phyloP scores from a whole-genome alignment of 805 yeast genomes.

The Hagleromyces aurorensis region DNA sequence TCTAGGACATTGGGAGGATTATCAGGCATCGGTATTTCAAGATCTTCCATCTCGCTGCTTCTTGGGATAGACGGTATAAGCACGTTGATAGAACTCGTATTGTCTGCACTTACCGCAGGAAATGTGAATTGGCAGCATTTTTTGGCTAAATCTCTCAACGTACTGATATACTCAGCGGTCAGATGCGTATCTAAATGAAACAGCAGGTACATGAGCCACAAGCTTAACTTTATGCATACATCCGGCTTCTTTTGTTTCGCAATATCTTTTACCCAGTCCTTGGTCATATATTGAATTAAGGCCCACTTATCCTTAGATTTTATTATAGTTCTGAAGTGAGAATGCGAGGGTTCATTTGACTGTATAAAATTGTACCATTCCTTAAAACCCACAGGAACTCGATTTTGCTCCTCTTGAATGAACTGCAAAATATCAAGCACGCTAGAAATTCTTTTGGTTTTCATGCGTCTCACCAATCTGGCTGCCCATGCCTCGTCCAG shows the following conservation, averaged over 20 bases:
- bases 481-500: constrained; percentile 23
- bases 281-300: constrained; percentile 22
- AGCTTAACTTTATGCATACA: constrained; percentile 7
- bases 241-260: constrained; percentile 12
- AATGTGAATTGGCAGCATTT: constrained; percentile 13
- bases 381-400: constrained; percentile 19
- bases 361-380: constrained; percentile 25
- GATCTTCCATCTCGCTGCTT: constrained; percentile 4
- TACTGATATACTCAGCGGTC: constrained; percentile 22
- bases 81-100: no score
- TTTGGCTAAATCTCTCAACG: constrained; percentile 25
- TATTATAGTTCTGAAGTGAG: constrained; percentile 12
- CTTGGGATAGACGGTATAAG: no score
- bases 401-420: constrained; percentile 6
- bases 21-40: constrained; percentile 5
- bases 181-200: constrained; percentile 20
- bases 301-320: constrained; percentile 17
- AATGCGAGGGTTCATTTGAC: constrained; percentile 23
- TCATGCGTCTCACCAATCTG: constrained; percentile 8
- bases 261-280: constrained; percentile 23
- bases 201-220: constrained; percentile 25
- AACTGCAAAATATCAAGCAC: constrained; percentile 13
- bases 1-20: constrained; percentile 11
- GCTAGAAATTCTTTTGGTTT: constrained; percentile 8
- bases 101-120: constrained; percentile 4